Base-by-base conservation (phyloP, 495 filamentous ascomycete species). In the Niebla homalea region DNA sequence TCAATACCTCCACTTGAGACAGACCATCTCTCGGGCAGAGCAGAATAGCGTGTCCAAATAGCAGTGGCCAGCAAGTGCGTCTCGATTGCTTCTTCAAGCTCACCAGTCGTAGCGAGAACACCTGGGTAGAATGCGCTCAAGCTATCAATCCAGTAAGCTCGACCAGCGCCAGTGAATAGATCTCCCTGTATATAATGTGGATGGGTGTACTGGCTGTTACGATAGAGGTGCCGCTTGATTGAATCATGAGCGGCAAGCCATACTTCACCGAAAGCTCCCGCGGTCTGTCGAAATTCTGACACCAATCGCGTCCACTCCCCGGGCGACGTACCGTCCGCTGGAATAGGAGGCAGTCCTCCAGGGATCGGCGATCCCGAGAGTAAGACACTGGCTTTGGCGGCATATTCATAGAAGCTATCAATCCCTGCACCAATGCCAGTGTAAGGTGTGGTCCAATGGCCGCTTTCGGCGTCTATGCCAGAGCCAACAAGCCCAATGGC, bases 351-450 rank as follows among this genome's bases (percentile, higher is more conserved):
- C 2, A 48, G 14, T 2, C 22, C n/a, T 11, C 41, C 43, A 5
- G 42, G 45, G 10, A 18, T 4, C 10, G 45, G 26, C 11, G 50
- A 43, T 5, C 85, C 80, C 2, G 90, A 94, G 16, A 96, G 77
- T 8, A 98, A 67, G 53, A 98, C 83, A 56, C 93, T 81, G 2
- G 89, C 84, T 62, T 98, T 98, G 61, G 95, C 75, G 2, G 92
- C 92, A 62, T 98, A 98, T 68, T 98, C 92, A 58, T 90, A 97
- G 67, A 97, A 98, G 67, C 89, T 95, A 64, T 97, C 92, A 55
- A 93, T 84, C 16, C 92, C 93, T 1, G 92, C 92, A 36, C 92
- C 92, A 58, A 98, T 90, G 15, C 93, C 92, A 19, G 90, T 77
- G 61, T 83, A 89, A 6, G 87, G 75, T 25, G 81, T 81, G 46